These are phyloP conservation scores for Cladophialophora bantiana DNA, from an alignment of 2,329 filamentous ascomycete species.

Conservation along the genomic window DNA sequence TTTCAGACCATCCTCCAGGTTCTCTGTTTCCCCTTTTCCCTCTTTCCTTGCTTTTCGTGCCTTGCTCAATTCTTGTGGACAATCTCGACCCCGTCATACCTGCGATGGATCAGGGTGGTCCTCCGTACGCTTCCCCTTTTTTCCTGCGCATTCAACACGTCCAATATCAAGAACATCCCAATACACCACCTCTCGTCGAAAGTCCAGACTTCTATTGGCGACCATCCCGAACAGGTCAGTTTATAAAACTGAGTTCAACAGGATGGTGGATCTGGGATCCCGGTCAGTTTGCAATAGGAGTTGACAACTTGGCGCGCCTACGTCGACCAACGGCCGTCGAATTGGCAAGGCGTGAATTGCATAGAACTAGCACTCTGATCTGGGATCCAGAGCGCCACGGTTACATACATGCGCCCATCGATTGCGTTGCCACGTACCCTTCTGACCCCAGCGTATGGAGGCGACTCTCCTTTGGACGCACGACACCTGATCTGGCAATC, in stretches of 20 bases:
- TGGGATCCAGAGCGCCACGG: constrained; percentile 28
- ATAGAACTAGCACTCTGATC: constrained; percentile 25
- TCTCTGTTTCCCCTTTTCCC: neutral
- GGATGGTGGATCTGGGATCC: constrained; percentile 28
- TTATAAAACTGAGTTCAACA: neutral
- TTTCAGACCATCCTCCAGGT: neutral
- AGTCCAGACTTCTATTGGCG: constrained; percentile 20
- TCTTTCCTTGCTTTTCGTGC: neutral
- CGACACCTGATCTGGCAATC: constrained; percentile 11
- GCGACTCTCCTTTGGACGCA: constrained; percentile 20
- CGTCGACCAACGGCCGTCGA: neutral
- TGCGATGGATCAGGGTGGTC: neutral
- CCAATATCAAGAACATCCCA: neutral
- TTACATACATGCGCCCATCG: constrained; percentile 23
- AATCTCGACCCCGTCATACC: neutral
- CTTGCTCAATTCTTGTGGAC: neutral
- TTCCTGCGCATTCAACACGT: constrained; percentile 21
- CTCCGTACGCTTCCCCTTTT: constrained; percentile 5
- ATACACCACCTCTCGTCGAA: neutral
- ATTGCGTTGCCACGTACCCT: constrained; percentile 11
- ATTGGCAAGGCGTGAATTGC: neutral
- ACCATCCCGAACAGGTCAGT: constrained; percentile 4
- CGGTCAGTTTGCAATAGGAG: neutral
- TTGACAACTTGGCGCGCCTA: neutral
- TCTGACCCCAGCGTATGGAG: constrained; percentile 9